Base-by-base conservation (phyloP, 345 rosid species). In the Noccaea caerulescens region DNA sequence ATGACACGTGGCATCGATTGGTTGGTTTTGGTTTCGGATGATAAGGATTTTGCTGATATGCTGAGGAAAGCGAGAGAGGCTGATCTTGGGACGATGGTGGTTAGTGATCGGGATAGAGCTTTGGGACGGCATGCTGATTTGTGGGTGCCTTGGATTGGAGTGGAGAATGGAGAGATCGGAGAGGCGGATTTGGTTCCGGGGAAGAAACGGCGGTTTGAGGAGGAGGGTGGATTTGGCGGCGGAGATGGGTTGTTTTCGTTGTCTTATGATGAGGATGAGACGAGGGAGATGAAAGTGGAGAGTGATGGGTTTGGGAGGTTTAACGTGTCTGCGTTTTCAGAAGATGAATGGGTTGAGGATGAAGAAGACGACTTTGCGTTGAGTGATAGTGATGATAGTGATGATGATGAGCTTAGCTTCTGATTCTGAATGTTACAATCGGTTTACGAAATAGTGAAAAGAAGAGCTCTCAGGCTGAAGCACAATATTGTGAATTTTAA, bases 71-170 rank as follows among this genome's bases (percentile, higher is more conserved):
- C 97, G 0, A 85, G 81, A 69, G 94, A 87, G 72, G 84, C 85
- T 4, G 80, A 85, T 77, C 81, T 93, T 65, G 87, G 93, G 80
- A 93, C 95, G 2, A 80, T 93, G 45, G 96, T 91, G 68, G 87
- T 93, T 5, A 91, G 97, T 20, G 98, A 91, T 69, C 53, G 71
- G 54, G 86, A 82, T 47, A 79, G 89, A 44, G 91, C 83, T 10
- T 72, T 88, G 61, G 98, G 96, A 16, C 38, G 89, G 70, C 82
- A 85, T 44, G 95, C 95, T 0, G 97, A 89, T 79, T 77, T 89
- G 84, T 93, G 97, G 97, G 87, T 91, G 33, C 92, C 96, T 0
- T 93, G 97, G 98, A 73, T 49, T 61, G 91, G 79, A 53, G 90
- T 93, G 54, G 88, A 93, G 84, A 86, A 84, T 69, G 96, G 95